Conservation (phyloP, 495 filamentous ascomycete genomes). For the Ramalina peruviana region DNA sequence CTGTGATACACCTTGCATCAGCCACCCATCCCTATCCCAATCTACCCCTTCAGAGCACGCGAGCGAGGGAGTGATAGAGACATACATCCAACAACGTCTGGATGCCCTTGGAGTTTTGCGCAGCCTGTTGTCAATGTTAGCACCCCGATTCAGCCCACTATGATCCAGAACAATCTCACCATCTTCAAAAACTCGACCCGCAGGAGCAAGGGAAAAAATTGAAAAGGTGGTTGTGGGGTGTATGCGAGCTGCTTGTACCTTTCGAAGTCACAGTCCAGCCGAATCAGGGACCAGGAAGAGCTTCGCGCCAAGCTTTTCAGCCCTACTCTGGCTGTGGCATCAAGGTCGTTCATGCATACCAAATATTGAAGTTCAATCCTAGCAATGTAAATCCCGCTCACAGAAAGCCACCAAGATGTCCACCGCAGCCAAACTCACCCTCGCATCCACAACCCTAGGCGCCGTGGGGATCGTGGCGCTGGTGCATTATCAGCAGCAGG, state of each 20-base stretch:
- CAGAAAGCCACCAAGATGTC: constrained; percentile 47
- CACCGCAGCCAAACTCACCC: constrained; percentile 70
- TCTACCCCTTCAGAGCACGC: too few species aligned
- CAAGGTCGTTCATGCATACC: neutral
- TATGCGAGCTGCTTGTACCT: neutral
- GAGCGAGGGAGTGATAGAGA: neutral
- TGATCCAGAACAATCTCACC: too few species aligned
- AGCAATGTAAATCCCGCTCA: too few species aligned
- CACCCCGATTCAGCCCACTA: too few species aligned
- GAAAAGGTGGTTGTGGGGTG: too few species aligned
- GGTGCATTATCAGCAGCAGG: constrained; percentile 76
- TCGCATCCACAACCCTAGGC: constrained; percentile 60
- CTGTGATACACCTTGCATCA: constrained; percentile 29
- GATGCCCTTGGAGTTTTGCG: constrained; percentile 95
- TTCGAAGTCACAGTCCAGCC: too few species aligned
- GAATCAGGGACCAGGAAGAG: neutral
- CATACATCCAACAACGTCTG: constrained; percentile 97
- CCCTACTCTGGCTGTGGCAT: neutral
- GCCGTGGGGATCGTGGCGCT: constrained; percentile 66
- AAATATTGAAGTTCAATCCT: too few species aligned
- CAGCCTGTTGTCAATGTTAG: constrained; percentile 45
- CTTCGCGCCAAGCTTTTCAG: neutral
- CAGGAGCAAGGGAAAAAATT: too few species aligned
- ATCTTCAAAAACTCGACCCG: too few species aligned
- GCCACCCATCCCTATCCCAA: too few species aligned